Base-by-base conservation (phyloP, 148 eudicot species). In the Cornus controversa region DNA sequence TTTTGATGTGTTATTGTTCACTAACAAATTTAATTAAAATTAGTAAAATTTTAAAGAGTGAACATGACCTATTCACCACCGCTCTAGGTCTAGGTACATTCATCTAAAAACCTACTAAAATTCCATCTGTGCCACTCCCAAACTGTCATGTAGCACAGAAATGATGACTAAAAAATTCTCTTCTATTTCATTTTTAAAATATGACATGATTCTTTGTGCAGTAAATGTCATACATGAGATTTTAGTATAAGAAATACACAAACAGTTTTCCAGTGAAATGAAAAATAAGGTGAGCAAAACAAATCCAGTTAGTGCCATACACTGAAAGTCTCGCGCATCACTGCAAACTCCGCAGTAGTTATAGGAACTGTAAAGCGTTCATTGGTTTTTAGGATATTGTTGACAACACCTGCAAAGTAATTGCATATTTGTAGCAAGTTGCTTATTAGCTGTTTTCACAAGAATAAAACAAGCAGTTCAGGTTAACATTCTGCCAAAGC, bases 261-360 rank as follows among this genome's bases (percentile, higher is more conserved):
- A 36, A 37, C 25, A 50, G 64, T n/a, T 45, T 57, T 28, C 7
- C 47, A 23, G 47, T 47, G 34, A n/a, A 24, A 68, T 29, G 67
- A 58, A 29, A 53, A 72, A 3, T 25, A 54, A 25, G 37, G 82
- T 40, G 69, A 29, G 63, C 11, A 25, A 78, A 63, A 28, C 53
- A 75, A 78, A 47, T 5, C 20, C 24, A 69, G 24, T 62, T 63
- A 31, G 76, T 77, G 70, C 36, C 92, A 74, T 96, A 96, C 99
- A 84, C 87, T 89, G 85, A 91, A 91, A 77, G 98, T 90, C 31
- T 93, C 81, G 40, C 98, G 91, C 87, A 93, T 84, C 72, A 93
- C 98, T 75, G 97, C 84, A 89, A 93, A 96, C 84, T 96, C 99
- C 54, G 91, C 99, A 83, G 87, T 67, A 72, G 95, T 83, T 68